Evolutionary conservation across 306 rosid species (phyloP).

Genomic region (Acacia crassicarpa): DNA sequence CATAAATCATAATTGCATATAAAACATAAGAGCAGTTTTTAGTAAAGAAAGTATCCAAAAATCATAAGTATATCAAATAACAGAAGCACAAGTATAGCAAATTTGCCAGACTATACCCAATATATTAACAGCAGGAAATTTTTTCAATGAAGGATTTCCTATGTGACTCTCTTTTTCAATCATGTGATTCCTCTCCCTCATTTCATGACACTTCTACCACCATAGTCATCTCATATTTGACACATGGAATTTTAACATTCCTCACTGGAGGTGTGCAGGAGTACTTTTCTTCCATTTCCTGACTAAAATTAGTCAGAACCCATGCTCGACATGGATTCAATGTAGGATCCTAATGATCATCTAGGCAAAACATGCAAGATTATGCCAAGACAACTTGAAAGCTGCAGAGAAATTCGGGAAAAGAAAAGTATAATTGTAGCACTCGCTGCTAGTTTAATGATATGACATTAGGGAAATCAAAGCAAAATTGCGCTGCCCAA

Average conservation of each 20-base stretch:
- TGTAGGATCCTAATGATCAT: slow-evolving; percentile 10
- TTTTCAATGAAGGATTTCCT: slow-evolving; percentile 1
- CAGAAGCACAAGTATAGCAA: neutral
- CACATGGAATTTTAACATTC: neutral
- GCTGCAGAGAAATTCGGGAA: slow-evolving; percentile 13
- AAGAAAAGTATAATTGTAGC: neutral
- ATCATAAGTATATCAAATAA: neutral
- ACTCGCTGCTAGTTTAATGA: neutral
- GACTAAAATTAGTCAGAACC: slow-evolving; percentile 21
- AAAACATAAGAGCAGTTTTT: slow-evolving; percentile 23
- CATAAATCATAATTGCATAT: slow-evolving; percentile 32
- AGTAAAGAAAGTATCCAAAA: slow-evolving; percentile 2
- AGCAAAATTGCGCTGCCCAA: slow-evolving; percentile 14
- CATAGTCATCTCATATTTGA: slow-evolving; percentile 10
- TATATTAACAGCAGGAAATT: slow-evolving; percentile 12
- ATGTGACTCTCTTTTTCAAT: slow-evolving; percentile 10
- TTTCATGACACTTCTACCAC: slow-evolving; percentile 15
- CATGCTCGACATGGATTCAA: slow-evolving; percentile 12
- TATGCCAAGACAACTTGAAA: neutral
- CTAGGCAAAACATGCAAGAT: slow-evolving; percentile 1
- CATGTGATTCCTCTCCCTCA: slow-evolving; percentile 18
- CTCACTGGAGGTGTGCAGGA: neutral
- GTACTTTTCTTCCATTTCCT: neutral
- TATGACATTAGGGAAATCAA: slow-evolving; percentile 13
- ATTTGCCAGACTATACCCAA: slow-evolving; percentile 9